Base-by-base conservation (phyloP, 306 rosid species). In the Quercus engelmannii region DNA sequence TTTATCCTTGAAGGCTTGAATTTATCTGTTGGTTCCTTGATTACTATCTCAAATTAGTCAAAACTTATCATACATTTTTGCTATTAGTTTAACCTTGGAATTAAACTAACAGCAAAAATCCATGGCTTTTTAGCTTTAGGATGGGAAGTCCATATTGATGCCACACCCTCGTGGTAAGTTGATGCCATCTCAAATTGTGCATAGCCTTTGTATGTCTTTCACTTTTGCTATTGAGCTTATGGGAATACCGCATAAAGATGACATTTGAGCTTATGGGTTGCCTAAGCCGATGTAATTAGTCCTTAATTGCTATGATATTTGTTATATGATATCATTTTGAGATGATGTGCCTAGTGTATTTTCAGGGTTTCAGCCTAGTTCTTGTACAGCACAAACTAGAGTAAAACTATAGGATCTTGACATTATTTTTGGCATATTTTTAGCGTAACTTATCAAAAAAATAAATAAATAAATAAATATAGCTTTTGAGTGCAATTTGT, bases 291-390 rank as follows among this genome's bases (percentile, higher is more conserved):
- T 41, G 46, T 41, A 41, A 41, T 41, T 65, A 18, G 5, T 19
- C 57, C 35, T 10, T 54, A 35, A 1, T 23, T 20, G 57, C 17
- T 25, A n/a, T 61, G 11, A 25, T 62, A 20, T 19, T 46, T 20
- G 3, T 13, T 19, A n/a, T 14, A 2, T 4, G 25, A 26, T 31
- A 19, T 26, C 17, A 23, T 41, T 25, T 43, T 70, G 62, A 61
- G 41, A 41, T 65, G 38, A 5, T 69, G 21, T 55, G 38, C n/a
- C 13, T 19, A 19, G 13, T 64, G 46, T 81, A 77, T 73, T 82
- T 30, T 65, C 84, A 94, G 98, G 97, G 98, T 79, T 94, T 94
- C 92, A 94, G 97, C 86, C 82, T 94, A 77, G 97, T 87, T 64
- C 86, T 82, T 31, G 91, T 89, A 83, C 97, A 88, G 80, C 94